phyloP scores from a whole-genome alignment of 2,329 filamentous ascomycete genomes.

The Fusarium sp. region DNA sequence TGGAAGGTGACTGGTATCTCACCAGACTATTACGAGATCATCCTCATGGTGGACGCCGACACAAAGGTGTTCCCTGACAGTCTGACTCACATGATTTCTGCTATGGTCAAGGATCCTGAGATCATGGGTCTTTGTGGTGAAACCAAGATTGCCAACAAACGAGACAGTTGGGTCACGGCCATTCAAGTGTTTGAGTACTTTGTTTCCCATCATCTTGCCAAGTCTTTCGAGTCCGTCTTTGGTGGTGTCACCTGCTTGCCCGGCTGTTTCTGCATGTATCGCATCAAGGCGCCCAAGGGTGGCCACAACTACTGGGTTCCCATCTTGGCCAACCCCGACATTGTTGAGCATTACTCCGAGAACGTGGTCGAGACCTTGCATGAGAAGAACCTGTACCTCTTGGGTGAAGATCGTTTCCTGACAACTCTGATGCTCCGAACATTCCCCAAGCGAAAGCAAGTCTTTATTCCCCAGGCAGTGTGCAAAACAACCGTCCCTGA shows the following conservation, averaged over 20 bases:
- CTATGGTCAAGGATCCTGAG: conserved; percentile 98
- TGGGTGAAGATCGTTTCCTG: conserved; percentile 94
- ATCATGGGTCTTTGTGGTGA: conserved; percentile 99
- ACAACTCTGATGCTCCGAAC: conserved; percentile 98
- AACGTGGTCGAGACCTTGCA: conserved; percentile 98
- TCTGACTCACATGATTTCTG: conserved; percentile 97
- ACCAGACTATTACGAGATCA: conserved; percentile 96
- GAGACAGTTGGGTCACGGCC: conserved; percentile 92
- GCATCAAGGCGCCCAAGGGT: conserved; percentile 98
- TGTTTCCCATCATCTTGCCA: conserved; percentile 96
- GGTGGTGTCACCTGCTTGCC: conserved; percentile 98
- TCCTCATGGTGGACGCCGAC: conserved; percentile 99
- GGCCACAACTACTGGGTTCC: conserved; percentile 99
- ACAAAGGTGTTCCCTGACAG: conserved; percentile 99
- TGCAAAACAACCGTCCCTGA: conserved; percentile 99
- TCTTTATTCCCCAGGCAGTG: conserved; percentile 97
- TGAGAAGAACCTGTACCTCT: conserved; percentile 93
- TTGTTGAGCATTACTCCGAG: conserved; percentile 99
- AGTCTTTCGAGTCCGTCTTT: conserved; percentile 98
- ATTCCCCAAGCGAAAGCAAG: conserved; percentile 98
- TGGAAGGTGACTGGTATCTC: conserved; percentile 99
- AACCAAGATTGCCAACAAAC: conserved; percentile 99
- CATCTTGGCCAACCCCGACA: conserved; percentile 96
- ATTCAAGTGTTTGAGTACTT: conserved; percentile 99
- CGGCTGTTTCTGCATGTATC: conserved; percentile 99